A percentile compares a stretch with the other conserved stretches of the same genome.
phyloP scores from a whole-genome alignment of 2,329 filamentous ascomycete genomes.

The Penicillium capsulatum region DNA sequence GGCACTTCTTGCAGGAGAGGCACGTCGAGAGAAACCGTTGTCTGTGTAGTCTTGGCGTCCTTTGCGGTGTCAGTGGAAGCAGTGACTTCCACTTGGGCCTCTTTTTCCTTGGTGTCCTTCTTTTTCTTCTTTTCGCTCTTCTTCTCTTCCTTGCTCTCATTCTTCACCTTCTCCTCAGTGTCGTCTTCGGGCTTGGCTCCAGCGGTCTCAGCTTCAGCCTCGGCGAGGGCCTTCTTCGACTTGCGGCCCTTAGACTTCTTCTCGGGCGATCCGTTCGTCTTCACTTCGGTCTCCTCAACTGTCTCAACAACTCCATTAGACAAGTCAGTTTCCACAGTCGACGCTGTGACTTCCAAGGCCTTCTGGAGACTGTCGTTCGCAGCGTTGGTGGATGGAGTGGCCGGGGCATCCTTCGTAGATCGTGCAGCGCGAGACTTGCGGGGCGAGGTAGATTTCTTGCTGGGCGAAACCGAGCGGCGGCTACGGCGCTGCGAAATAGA shows the following conservation, averaged over 20 bases:
- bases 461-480: conserved; percentile 57
- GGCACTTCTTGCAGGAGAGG: conserved; percentile 65
- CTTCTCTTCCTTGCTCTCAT: conserved; percentile 25
- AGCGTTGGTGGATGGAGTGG: conserved; percentile 47
- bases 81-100: conserved; percentile 57
- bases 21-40: conserved; percentile 71
- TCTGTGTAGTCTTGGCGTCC: conserved; percentile 65
- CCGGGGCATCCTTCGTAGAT: conserved; percentile 45
- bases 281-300: conserved; percentile 26
- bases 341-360: conserved; percentile 44
- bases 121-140: conserved; percentile 24
- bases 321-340: conserved; percentile 25
- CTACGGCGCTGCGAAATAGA: conserved; percentile 45
- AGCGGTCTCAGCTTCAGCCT: conserved; percentile 11
- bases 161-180: conserved; percentile 55
- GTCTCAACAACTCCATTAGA: conserved; percentile 12
- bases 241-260: conserved; percentile 22
- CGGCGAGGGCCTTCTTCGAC: conserved; percentile 20
- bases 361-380: conserved; percentile 48
- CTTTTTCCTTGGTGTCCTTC: conserved; percentile 18
- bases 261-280: conserved; percentile 16
- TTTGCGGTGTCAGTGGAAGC: conserved; percentile 55
- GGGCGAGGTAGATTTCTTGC: conserved; percentile 50
- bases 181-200: conserved; percentile 18
- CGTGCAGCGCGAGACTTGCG: conserved; percentile 52